phyloP scores from a whole-genome alignment of 73 alveolate species.

The Symbiodinium pilosum region DNA sequence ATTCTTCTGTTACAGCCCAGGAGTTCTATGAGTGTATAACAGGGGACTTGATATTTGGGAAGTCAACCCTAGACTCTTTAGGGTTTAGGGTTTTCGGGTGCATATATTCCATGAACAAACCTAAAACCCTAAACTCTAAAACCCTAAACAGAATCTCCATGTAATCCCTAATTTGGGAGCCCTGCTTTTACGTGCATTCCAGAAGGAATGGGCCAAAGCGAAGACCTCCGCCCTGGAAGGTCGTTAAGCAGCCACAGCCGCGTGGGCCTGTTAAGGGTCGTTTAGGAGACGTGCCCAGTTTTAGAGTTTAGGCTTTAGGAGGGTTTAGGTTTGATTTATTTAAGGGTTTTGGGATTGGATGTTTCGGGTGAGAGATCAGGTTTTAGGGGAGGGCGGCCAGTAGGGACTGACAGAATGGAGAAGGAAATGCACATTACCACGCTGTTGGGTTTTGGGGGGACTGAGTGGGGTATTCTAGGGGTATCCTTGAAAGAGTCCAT shows the following conservation, averaged over 20 bases:
- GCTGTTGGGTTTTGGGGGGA: too few species aligned
- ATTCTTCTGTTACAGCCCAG: not conserved
- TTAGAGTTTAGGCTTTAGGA: not conserved
- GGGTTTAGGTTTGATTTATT: not conserved
- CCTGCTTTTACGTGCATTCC: not conserved
- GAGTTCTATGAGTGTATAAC: not conserved
- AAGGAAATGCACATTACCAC: too few species aligned
- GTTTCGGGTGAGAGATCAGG: too few species aligned
- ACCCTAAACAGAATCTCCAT: too few species aligned
- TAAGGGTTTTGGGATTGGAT: too few species aligned
- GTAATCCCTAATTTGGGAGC: not conserved
- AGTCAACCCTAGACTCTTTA: not conserved
- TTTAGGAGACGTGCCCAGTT: not conserved
- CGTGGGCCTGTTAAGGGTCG: not conserved
- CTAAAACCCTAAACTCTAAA: not conserved
- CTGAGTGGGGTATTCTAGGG: not conserved
- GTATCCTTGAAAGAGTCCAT: not conserved
- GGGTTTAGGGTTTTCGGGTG: not conserved
- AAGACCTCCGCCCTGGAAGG: conserved; percentile 70
- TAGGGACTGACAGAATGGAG: too few species aligned
- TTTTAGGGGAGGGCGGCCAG: too few species aligned
- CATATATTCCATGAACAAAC: not conserved
- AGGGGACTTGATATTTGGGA: not conserved
- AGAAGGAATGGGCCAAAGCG: conserved; percentile 69
- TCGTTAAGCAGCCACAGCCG: conserved; percentile 79